Percentiles rank a stretch among this genome's conserved stretches.
phyloP scores from a whole-genome alignment of 495 filamentous ascomycete genomes.

The Penicillium coprophilum region DNA sequence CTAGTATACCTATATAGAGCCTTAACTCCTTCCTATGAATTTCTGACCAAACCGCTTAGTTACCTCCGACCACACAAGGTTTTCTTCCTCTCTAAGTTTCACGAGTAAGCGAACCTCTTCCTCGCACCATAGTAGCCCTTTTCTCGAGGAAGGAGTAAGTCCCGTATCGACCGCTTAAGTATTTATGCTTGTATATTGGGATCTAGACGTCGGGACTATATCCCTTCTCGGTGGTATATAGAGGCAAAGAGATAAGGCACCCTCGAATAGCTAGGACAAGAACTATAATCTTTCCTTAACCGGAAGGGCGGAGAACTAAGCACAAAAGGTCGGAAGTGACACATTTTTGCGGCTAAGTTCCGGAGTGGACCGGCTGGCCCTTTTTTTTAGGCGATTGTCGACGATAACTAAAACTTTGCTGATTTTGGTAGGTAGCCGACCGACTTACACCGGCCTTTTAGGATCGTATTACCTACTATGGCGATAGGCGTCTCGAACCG shows the following conservation, averaged over 20 bases:
- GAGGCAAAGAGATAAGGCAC: constrained; percentile 4
- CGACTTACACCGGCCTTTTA: neutral
- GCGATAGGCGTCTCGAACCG: neutral
- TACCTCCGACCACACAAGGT: constrained; percentile 17
- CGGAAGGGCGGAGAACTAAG: constrained; percentile 9
- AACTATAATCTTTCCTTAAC: constrained; percentile 7
- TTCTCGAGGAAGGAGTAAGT: constrained; percentile 10
- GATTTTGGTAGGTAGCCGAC: neutral
- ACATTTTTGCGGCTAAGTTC: constrained; percentile 6
- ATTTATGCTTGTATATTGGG: neutral
- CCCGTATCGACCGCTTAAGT: neutral
- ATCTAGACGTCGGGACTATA: constrained; percentile 2
- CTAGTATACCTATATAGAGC: constrained; percentile 18
- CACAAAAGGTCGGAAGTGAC: constrained; percentile 5
- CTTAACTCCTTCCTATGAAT: constrained; percentile 17
- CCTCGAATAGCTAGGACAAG: constrained; percentile 9
- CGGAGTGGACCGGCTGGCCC: neutral
- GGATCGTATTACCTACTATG: neutral
- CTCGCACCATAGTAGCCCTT: constrained; percentile 12
- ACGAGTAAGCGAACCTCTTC: constrained; percentile 16
- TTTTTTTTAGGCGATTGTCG: constrained; percentile 9
- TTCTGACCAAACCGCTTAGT: constrained; percentile 8
- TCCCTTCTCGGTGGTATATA: constrained; percentile 7
- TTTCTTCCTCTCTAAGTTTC: constrained; percentile 15
- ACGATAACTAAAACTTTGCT: constrained; percentile 9